phyloP scores from a whole-genome alignment of 139 green algal species.

The Microglena sp. region DNA sequence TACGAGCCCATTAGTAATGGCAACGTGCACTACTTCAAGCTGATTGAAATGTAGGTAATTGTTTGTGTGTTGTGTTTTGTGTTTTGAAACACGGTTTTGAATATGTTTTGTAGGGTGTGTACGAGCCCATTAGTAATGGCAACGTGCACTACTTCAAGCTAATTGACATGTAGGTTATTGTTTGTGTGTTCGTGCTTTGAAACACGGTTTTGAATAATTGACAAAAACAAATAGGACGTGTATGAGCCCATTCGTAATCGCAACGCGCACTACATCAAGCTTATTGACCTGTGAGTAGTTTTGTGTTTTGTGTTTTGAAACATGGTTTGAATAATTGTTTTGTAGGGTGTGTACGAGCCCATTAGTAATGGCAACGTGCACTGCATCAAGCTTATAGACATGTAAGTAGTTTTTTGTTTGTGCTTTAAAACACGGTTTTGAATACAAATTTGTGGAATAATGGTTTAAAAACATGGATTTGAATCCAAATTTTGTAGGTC shows the following conservation, averaged over 20 bases:
- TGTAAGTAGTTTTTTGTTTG: not conserved
- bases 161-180: constrained; percentile 96
- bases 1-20: constrained; percentile 69
- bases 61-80: too few species aligned
- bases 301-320: too few species aligned
- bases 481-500: too few species aligned
- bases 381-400: not conserved
- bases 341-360: too few species aligned
- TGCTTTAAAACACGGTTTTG: not conserved
- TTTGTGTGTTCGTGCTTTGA: too few species aligned
- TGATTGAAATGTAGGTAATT: constrained; percentile 97
- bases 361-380: too few species aligned
- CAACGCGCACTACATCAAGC: constrained; percentile 92
- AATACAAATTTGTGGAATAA: not conserved
- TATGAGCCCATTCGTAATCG: constrained; percentile 69
- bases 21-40: constrained; percentile 92
- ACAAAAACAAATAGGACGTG: constrained; percentile 57
- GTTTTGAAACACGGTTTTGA: too few species aligned
- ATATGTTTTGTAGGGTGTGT: constrained; percentile 59
- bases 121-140: constrained; percentile 60
- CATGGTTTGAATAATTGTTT: not conserved
- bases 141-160: constrained; percentile 95
- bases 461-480: not conserved
- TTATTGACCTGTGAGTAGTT: constrained; percentile 97
- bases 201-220: too few species aligned